Percentiles rank a stretch among this genome's conserved stretches.
Conservation (phyloP, 352 stramenopile genomes). For the Globisporangium spinosum region DNA sequence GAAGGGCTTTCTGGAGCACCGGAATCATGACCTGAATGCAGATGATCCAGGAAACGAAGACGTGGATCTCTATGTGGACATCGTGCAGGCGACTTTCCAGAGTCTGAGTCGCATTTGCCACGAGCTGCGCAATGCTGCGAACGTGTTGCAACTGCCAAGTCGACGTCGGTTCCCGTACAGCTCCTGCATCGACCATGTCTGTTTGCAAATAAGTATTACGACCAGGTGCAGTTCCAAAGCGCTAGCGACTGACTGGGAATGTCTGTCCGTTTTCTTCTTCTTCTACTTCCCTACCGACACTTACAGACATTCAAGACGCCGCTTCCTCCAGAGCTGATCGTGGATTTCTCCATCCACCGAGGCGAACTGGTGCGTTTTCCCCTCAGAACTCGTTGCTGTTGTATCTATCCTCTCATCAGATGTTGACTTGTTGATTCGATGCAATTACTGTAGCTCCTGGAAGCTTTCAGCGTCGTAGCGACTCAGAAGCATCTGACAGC, state of each 20-base stretch:
- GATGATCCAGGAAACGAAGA: conserved; percentile 42
- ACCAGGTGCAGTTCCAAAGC: too few relatives aligned
- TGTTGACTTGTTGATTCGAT: too few relatives aligned
- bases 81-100: conserved; percentile 46
- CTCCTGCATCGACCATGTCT: conserved; percentile 74
- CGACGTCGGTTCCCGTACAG: conserved; percentile 77
- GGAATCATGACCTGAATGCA: conserved; percentile 36
- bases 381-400: neutral
- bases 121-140: conserved; percentile 62
- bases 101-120: conserved; percentile 52
- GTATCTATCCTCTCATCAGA: neutral
- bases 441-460: conserved; percentile 49
- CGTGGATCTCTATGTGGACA: conserved; percentile 51
- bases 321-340: conserved; percentile 66
- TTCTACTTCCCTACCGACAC: neutral
- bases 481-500: conserved; percentile 50
- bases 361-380: conserved; percentile 58
- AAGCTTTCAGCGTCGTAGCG: conserved; percentile 56
- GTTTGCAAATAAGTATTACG: conserved; percentile 6
- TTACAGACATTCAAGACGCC: conserved; percentile 62
- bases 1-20: conserved; percentile 44
- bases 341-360: conserved; percentile 83
- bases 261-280: neutral
- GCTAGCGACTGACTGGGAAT: too few relatives aligned
- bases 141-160: conserved; percentile 71